Evolutionary conservation across 1,284 basidiomycete genomes (phyloP).

Genomic region (Tylopilus sp.): DNA sequence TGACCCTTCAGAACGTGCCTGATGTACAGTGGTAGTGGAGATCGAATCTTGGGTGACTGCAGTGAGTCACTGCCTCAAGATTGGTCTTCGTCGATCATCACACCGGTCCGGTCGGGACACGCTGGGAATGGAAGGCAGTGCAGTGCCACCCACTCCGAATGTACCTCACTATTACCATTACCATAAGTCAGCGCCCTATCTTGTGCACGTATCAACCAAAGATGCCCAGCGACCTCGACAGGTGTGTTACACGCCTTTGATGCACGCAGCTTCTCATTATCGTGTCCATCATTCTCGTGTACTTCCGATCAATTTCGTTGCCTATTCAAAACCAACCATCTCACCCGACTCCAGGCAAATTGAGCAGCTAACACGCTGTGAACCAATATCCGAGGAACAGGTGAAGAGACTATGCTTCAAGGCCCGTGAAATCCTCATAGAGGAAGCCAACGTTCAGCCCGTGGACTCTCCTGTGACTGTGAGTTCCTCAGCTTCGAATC

Average conservation of each 20-base stretch:
- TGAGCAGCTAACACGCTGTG: constrained; percentile 84
- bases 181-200: constrained; percentile 32
- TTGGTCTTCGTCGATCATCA: constrained; percentile 15
- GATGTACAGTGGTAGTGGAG: constrained; percentile 18
- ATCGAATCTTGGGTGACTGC: constrained; percentile 8
- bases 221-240: constrained; percentile 49
- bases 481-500: constrained; percentile 9
- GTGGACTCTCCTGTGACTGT: constrained; percentile 96
- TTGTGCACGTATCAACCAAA: constrained; percentile 14
- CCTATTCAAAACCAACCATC: constrained; percentile 12
- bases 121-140: constrained; percentile 21
- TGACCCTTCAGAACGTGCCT: constrained; percentile 21
- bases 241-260: constrained; percentile 38
- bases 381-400: constrained; percentile 88
- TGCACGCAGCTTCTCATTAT: constrained; percentile 26
- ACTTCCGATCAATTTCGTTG: constrained; percentile 22
- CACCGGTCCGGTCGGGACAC: constrained; percentile 7
- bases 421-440: constrained; percentile 92
- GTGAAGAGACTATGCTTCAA: constrained; percentile 92
- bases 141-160: constrained; percentile 19
- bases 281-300: constrained; percentile 21
- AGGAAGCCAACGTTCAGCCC: constrained; percentile 95
- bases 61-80: constrained; percentile 10
- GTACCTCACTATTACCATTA: constrained; percentile 30
- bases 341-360: constrained; percentile 58